Evolutionary conservation across 805 yeast genomes (phyloP), one percentile per base, ranked within the genome.

Genomic region (Clavispora phyllophila): DNA sequence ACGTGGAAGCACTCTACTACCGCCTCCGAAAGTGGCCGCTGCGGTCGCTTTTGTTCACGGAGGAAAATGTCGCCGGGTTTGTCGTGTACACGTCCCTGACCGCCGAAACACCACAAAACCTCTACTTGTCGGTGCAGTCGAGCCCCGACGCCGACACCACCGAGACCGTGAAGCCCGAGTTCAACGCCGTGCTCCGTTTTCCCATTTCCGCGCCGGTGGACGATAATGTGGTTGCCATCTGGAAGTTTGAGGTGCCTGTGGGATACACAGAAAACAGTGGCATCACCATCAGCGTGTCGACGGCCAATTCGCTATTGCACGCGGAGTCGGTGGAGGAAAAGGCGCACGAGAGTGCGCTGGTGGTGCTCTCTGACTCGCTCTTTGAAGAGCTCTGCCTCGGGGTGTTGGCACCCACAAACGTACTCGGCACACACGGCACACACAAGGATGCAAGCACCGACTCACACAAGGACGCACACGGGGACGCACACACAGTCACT

Each of bases 41-140:
- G 27, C 37, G 37, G n/a, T 4, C 33, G 24, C 18, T 61, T 17
- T 51, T 60, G 17, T 66, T 63, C 41, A 62, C 58, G 44, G 69
- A 65, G 40, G 72, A 66, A 41, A 36, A 47, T 3, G 48, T 63
- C 24, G 39, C 43, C 10, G 70, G 66, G 1, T 66, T 56, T 44
- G 40, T 66, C 19, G 39, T 62, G 22, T 55, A 51, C 42, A 43
- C 54, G 14, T 27, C 15, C 25, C 2, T 20, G 5, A n/a, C n/a
- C 9, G 38, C 37, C 14, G 34, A 20, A n/a, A n/a, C n/a, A n/a
- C n/a, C n/a, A n/a, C n/a, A n/a, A 13, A 38, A 23, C 15, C 42
- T 43, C 10, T 44, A 28, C 26, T 35, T 48, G 40, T 27, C 39
- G 18, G 39, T 39, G 26, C 20, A 29, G 10, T 8, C 33, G 5